Evolutionary conservation across 2,329 filamentous ascomycete genomes (phyloP).

Genomic region (Trichoderma lentiforme): DNA sequence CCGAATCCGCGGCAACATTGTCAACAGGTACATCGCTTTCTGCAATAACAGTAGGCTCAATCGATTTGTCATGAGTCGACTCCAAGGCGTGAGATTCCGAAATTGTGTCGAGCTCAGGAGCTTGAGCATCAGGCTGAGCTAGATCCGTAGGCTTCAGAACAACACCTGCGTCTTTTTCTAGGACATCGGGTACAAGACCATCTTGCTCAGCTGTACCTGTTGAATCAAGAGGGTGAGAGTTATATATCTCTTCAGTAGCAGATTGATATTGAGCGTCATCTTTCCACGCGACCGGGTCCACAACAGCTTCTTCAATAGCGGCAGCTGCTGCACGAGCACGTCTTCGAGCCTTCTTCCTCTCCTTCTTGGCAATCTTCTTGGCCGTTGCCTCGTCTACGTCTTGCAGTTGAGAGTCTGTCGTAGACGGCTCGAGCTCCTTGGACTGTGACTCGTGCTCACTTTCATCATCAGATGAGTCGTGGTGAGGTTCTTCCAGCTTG

Average conservation of each 20-base stretch:
- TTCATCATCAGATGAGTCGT: background rate
- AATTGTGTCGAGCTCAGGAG: background rate
- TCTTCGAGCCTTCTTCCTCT: constrained; percentile 36
- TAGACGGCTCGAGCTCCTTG: background rate
- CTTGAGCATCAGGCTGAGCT: background rate
- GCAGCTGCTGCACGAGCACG: constrained; percentile 24
- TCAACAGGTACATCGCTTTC: background rate
- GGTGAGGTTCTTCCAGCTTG: background rate
- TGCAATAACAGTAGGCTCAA: background rate
- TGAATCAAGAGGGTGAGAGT: background rate
- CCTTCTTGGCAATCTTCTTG: constrained; percentile 28
- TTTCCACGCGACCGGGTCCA: background rate
- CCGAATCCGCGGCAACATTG: background rate
- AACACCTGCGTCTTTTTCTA: background rate
- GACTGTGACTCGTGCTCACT: background rate
- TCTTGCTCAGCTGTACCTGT: background rate
- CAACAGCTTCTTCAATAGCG: background rate
- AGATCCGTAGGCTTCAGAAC: background rate
- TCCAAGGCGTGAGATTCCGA: background rate
- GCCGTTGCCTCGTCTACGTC: background rate
- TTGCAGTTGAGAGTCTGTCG: background rate
- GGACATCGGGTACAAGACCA: background rate
- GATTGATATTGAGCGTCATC: background rate
- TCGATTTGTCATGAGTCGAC: background rate
- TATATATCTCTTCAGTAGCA: background rate